Evolutionary conservation across 495 filamentous ascomycete genomes (phyloP), one percentile per base, ranked within the genome.

Genomic region (Xylaria nigripes): DNA sequence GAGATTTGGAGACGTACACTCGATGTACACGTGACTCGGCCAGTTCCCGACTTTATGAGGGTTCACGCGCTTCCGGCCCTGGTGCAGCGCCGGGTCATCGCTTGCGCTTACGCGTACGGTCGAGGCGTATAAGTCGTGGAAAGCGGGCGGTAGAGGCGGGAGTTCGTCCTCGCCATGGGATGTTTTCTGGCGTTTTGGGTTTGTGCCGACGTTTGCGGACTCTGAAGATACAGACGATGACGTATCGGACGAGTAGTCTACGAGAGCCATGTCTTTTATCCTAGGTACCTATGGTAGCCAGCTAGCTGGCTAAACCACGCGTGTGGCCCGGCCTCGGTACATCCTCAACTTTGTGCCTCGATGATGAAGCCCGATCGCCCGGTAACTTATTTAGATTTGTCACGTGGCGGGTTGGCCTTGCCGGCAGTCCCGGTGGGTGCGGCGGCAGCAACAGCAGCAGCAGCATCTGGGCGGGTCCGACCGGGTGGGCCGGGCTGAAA

Each of bases 1-100:
- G 1, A 30, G 16, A 29, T 13, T 23, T 1, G 3, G 13, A 34
- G 46, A 64, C 83, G 66, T 76, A 92, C 92, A 98, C 75, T 97
- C 92, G 51, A 97, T 74, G 68, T 94, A 98, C 19, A 96, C 61
- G 68, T 96, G 90, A 16, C 83, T 90, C 1, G 93, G 87, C 93
- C 93, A 98, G 70, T 87, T 87, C 21, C 93, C 93, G 48, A 86
- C 80, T 12, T 92, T 72, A 68, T 98, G 93, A 2, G 93, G 91
- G 40, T 81, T 86, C 40, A 81, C 79, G 22, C 93, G 78, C 63
- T 84, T 86, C 40, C 90, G 81, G 25, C 93, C 93, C 25, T 83
- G 85, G 68, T 98, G 93, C 27, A 98, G 75, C 50, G 72, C 72
- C 0, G 93, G 91, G 58, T 95, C 85, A 69, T 98, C 93, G 54